Conservation (phyloP, 2,329 filamentous ascomycete species). For the Ceratocystis alfenasii region DNA sequence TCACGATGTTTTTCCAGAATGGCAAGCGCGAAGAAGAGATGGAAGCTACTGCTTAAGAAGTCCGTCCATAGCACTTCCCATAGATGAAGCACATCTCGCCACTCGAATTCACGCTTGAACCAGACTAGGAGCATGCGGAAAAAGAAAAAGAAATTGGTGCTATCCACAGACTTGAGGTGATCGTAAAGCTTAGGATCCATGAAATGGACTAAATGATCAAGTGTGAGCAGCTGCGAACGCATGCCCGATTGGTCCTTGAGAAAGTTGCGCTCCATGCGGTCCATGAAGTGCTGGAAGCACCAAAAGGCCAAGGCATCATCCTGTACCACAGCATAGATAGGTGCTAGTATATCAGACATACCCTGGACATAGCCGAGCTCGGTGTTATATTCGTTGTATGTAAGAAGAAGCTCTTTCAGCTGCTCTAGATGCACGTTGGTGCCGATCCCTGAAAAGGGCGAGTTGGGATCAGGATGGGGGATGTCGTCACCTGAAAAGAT, state of each 20-base stretch:
- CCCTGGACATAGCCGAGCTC: conserved; percentile 95
- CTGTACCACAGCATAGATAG: conserved; percentile 93
- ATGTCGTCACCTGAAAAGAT: conserved; percentile 94
- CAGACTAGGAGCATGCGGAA: conserved; percentile 98
- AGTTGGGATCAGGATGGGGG: conserved; percentile 89
- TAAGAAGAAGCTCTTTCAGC: conserved; percentile 97
- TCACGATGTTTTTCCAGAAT: conserved; percentile 94
- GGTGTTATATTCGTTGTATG: conserved; percentile 96
- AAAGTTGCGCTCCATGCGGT: conserved; percentile 95
- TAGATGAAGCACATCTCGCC: conserved; percentile 70
- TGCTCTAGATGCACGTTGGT: conserved; percentile 98
- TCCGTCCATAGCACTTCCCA: conserved; percentile 97
- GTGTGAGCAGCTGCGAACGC: conserved; percentile 76
- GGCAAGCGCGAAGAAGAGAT: conserved; percentile 84
- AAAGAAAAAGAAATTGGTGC: conserved; percentile 99
- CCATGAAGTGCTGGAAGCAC: conserved; percentile 93
- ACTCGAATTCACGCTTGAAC: conserved; percentile 96
- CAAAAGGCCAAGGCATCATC: conserved; percentile 96
- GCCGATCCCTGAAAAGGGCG: conserved; percentile 80
- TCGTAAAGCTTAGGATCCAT: conserved; percentile 92
- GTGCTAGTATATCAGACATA: conserved; percentile 93
- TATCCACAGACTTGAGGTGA: conserved; percentile 80
- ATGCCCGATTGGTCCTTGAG: conserved; percentile 92
- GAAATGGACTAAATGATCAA: conserved; percentile 90
- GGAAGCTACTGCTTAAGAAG: conserved; percentile 76